Evolutionary conservation across 2,329 filamentous ascomycete genomes (phyloP), one percentile per base, ranked within the genome.

Genomic region (Cordyceps cicadae): DNA sequence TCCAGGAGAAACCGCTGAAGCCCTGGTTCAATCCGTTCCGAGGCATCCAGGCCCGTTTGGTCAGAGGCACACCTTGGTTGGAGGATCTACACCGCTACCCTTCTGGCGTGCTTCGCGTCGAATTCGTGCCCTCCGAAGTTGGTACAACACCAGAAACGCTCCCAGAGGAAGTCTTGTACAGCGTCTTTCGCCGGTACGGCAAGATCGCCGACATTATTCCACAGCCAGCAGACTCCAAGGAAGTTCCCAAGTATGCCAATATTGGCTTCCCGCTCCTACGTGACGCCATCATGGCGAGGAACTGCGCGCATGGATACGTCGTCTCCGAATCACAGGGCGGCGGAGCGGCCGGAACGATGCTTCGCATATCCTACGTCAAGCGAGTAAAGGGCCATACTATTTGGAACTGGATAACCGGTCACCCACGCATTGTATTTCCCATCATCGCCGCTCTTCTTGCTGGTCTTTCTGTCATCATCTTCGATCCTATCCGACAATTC

Each of bases 401-500:
- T 60, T 89, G 89, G 78, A 90, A 96, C 64, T 97, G 92, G 92
- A 74, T 97, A 32, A 80, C 89, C 11, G 89, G 77, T 62, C 94
- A 99, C 68, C 92, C 93, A 0, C 83, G 92, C 54, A 90, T 97
- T 51, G 89, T 96, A 29, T 87, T 99, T 52, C 93, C 94, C 0
- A 75, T 89, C 1, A 59, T 96, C 1, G 91, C 90, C 17, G 93
- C 92, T 1, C 75, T 97, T 3, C 71, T 96, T 34, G 92, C 92
- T 0, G 87, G 88, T 39, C 77, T 94, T 53, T 95, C 92, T 0
- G 91, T 97, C 21, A 85, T 90, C 1, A 80, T 97, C 8, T 97
- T 99, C 68, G 94, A 99, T 67, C 94, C 94, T 0, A 92, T 99
- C 62, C 86, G 94, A 50, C 92, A 92, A 0, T 94, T 95, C 70